Evolutionary conservation across 257 asterid genomes (phyloP), one percentile per base, ranked within the genome.

Genomic region (Agastache rugosa): DNA sequence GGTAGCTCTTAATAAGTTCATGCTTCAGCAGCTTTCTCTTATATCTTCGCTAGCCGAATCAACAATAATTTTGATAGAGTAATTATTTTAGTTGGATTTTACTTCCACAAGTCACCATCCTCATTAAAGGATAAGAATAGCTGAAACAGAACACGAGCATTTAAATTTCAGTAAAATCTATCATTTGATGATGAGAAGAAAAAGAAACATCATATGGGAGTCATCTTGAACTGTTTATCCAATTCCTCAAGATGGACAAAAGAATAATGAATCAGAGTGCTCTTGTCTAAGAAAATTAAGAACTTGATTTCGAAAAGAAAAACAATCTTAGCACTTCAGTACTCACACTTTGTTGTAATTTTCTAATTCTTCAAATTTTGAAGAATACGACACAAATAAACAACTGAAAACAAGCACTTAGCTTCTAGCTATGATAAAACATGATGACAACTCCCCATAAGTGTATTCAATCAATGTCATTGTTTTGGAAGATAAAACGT

Each of bases 41-140:
- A 8, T 5, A 63, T 63, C 51, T 19, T 45, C 8, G 23, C 16
- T 25, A 15, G 44, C n/a, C 17, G 25, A 71, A 71, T 71, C 34
- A 17, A 17, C 47, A 31, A 16, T 51, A 17, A 23, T 9, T 69
- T 19, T 11, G 50, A 71, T 34, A 7, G 47, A 4, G 34, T 47
- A 37, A 59, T 11, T 74, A 48, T 48, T 14, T 60, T 22, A 50
- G 12, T 63, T 6, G 56, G 71, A 37, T 60, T 23, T 19, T 17
- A 69, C 60, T 69, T 69, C 64, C 74, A 27, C 25, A 10, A 17
- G 63, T 34, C 22, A 29, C 11, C 74, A 20, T 35, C 22, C 50
- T n/a, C 64, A 44, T 20, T 1, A 20, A 16, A 70, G 62, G 34
- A 29, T 8, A 29, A 11, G 35, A 31, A 31, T 22, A 68, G 61